Evolutionary conservation across 768 basidiomycete species (phyloP), one percentile per base, ranked within the genome.

Genomic region (Termitomyces bulborhizus): DNA sequence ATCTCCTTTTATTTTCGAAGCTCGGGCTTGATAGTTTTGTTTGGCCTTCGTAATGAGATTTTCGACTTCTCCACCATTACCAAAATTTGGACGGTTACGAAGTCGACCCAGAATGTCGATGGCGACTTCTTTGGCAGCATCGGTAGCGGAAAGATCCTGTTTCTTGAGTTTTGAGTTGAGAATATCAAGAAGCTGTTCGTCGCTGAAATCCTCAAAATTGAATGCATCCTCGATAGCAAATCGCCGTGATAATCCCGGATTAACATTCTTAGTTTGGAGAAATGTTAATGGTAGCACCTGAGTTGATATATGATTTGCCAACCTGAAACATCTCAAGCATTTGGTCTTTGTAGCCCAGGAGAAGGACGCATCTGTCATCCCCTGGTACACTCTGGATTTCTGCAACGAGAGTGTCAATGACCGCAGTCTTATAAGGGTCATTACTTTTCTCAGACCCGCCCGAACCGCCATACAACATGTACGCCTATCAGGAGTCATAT

Each of bases 311-410:
- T 1, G 12, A 44, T 44, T 44, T 16, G 55, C 70, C 44, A 64
- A 79, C 86, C 71, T 85, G 83, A 67, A 87, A 87, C 87, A 88
- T 88, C 26, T 87, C 81, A n/a, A 68, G 64, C 77, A 88, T 87
- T 60, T 86, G 73, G 4, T 79, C 72, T 55, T 81, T 79, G 66
- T 88, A 88, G 0, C 86, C 86, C 1, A 85, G 63, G 43, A 88
- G 65, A 11, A 88, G 68, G 0, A 88, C 82, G 51, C 84, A 86
- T 31, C 85, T 75, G 63, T 88, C 86, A 62, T 88, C 86, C 4
- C 86, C 85, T 0, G 83, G 82, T 0, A 76, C 76, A 44, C 77
- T 84, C 60, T 88, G 86, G 3, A 88, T 79, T 65, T 88, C 86
- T 0, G 86, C 86, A 0, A 88, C 86, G 29, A 88, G 79, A 0